Percentiles rank a stretch among this genome's conserved stretches.
These are phyloP conservation scores for Andrographis paniculata DNA, from an alignment of 305 asterid species.

Conservation along the genomic window DNA sequence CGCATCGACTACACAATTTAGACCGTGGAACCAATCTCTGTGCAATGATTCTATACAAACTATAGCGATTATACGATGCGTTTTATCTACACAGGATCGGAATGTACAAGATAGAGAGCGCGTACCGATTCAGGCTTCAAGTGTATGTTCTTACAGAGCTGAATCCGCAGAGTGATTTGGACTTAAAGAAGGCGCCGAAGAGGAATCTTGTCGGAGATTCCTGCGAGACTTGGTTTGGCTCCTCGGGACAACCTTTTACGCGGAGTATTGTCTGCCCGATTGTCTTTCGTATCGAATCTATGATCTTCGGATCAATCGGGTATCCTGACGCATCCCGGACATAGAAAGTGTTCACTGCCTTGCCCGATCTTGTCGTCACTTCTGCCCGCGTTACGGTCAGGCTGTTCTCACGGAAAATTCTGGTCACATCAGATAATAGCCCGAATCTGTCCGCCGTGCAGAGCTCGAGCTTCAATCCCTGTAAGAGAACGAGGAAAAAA, in stretches of 20 bases:
- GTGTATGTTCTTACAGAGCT: constrained; percentile 41
- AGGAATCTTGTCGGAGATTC: constrained; percentile 86
- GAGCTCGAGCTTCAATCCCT: constrained; percentile 88
- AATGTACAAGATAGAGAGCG: neutral
- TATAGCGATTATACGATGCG: too few relatives aligned
- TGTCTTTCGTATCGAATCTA: constrained; percentile 65
- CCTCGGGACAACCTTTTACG: constrained; percentile 71
- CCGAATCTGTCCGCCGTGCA: constrained; percentile 83
- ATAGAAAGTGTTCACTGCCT: constrained; percentile 77
- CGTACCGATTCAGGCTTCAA: constrained; percentile 17
- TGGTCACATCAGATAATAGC: constrained; percentile 71
- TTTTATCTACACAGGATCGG: neutral
- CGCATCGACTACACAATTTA: too few relatives aligned
- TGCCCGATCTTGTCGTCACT: constrained; percentile 66
- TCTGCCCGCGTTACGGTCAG: constrained; percentile 87
- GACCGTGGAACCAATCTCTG: too few relatives aligned
- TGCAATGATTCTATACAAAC: too few relatives aligned
- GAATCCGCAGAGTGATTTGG: constrained; percentile 70
- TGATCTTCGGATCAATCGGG: constrained; percentile 72
- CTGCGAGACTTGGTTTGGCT: constrained; percentile 42
- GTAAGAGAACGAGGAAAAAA: neutral
- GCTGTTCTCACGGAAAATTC: constrained; percentile 83
- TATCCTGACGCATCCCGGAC: constrained; percentile 78
- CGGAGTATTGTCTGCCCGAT: constrained; percentile 75
- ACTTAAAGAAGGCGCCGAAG: constrained; percentile 78